A percentile compares a stretch with the other conserved stretches of the same genome.
Conservation (phyloP, 805 yeast species). For the Ogataea haglerorum region DNA sequence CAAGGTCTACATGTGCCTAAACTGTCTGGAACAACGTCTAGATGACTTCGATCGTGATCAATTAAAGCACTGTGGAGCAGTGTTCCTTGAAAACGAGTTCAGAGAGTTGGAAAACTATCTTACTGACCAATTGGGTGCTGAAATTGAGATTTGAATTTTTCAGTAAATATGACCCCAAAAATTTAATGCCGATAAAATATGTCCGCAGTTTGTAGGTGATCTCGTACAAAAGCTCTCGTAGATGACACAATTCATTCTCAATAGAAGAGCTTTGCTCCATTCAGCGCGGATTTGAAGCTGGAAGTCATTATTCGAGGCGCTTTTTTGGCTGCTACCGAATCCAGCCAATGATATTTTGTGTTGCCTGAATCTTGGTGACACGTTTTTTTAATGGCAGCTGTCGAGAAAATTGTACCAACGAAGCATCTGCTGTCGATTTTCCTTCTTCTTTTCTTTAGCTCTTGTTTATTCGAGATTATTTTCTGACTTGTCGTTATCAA, state of each 20-base stretch:
- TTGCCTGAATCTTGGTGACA: slow-evolving; percentile 5
- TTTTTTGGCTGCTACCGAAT: slow-evolving; percentile 3
- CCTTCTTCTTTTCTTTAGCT: slow-evolving; percentile 16
- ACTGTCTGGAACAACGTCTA: slow-evolving; percentile 18
- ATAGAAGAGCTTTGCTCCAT: no score
- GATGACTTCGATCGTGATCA: slow-evolving; percentile 1
- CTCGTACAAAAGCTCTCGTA: no score
- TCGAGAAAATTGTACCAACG: slow-evolving; percentile 12
- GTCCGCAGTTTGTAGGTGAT: neutral
- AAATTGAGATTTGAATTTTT: slow-evolving; percentile 11
- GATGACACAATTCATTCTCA: no score
- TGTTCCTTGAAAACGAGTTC: slow-evolving; percentile 12
- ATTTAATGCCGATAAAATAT: slow-evolving; percentile 11
- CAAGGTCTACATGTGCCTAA: slow-evolving; percentile 25
- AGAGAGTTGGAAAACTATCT: slow-evolving; percentile 17
- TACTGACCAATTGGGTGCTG: slow-evolving; percentile 13
- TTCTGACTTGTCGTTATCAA: slow-evolving; percentile 14
- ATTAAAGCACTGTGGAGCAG: slow-evolving; percentile 8
- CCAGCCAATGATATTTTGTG: slow-evolving; percentile 11
- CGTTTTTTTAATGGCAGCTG: slow-evolving; percentile 9
- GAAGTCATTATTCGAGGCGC: neutral
- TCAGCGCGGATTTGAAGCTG: no score
- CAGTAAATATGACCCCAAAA: neutral
- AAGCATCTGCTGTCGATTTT: slow-evolving; percentile 19
- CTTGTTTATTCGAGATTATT: slow-evolving; percentile 13